Evolutionary conservation across 768 basidiomycete species (phyloP).

Genomic region (Boletus tylopilopsis): DNA sequence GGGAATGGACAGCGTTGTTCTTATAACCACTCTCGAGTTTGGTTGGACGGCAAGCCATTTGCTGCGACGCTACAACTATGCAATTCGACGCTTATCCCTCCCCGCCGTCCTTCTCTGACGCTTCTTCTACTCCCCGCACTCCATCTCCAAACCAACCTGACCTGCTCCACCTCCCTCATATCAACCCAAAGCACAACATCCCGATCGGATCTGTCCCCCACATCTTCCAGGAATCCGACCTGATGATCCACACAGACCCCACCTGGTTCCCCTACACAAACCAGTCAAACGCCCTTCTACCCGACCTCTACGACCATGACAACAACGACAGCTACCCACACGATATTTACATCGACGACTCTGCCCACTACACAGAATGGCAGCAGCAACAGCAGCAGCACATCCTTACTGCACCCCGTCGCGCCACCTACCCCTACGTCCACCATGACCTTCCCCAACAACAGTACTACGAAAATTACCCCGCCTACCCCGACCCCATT

Average conservation of each 20-base stretch:
- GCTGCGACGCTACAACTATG: constrained; percentile 33
- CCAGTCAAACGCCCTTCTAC: constrained; percentile 53
- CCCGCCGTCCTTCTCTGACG: constrained; percentile 54
- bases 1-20: constrained; percentile 29
- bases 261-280: constrained; percentile 33
- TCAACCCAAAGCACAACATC: constrained; percentile 37
- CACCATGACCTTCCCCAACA: constrained; percentile 60
- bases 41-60: constrained; percentile 11
- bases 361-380: constrained; percentile 34
- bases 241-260: constrained; percentile 37
- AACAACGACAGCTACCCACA: constrained; percentile 35
- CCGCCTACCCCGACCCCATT: constrained; percentile 40
- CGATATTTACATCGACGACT: constrained; percentile 35
- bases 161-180: constrained; percentile 22
- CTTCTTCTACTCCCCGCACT: constrained; percentile 65
- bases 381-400: constrained; percentile 37
- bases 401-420: constrained; percentile 39
- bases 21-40: constrained; percentile 28
- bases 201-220: constrained; percentile 44
- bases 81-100: constrained; percentile 61
- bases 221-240: constrained; percentile 45
- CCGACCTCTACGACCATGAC: constrained; percentile 69
- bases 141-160: constrained; percentile 57
- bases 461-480: constrained; percentile 31
- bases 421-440: constrained; percentile 75